Evolutionary conservation across 352 stramenopile species (phyloP).

Genomic region (Lagenidium giganteum): DNA sequence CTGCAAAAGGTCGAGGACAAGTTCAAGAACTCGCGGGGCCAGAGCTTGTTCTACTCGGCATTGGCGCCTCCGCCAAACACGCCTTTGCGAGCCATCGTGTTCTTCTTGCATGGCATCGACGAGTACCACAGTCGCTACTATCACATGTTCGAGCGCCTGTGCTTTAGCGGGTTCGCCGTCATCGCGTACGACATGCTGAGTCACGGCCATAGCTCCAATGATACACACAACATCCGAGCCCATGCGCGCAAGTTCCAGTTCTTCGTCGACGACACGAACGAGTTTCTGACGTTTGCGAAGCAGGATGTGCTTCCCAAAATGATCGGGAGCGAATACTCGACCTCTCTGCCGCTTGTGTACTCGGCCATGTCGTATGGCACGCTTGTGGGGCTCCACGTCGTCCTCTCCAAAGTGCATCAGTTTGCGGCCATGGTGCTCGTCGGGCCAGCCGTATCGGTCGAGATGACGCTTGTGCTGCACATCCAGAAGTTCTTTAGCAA

Average conservation of each 20-base stretch:
- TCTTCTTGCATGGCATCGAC: conserved; percentile 62
- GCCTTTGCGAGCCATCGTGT: no score
- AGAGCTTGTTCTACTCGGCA: no score
- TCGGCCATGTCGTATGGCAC: conserved; percentile 67
- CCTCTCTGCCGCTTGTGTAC: conserved; percentile 42
- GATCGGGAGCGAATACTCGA: no score
- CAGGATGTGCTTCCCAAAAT: conserved; percentile 25
- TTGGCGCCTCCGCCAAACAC: no score
- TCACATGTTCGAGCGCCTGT: conserved; percentile 51
- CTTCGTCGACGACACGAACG: conserved; percentile 72
- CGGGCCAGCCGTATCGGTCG: conserved; percentile 51
- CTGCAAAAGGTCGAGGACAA: no score
- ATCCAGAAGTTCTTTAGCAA: conserved; percentile 34
- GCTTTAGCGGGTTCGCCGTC: conserved; percentile 36
- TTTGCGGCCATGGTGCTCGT: conserved; percentile 48
- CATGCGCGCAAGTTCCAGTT: conserved; percentile 51
- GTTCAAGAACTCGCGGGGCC: no score
- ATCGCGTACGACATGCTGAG: conserved; percentile 59
- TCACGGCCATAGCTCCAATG: conserved; percentile 54
- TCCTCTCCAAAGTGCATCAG: conserved; percentile 35
- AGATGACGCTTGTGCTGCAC: conserved; percentile 39
- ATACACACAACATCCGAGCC: conserved; percentile 23
- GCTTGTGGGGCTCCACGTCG: conserved; percentile 51
- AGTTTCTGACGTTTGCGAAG: conserved; percentile 42
- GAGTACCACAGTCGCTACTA: conserved; percentile 58